Base-by-base conservation (phyloP, 192 early-diverging fungal genomes). In the Backusella westeae region DNA sequence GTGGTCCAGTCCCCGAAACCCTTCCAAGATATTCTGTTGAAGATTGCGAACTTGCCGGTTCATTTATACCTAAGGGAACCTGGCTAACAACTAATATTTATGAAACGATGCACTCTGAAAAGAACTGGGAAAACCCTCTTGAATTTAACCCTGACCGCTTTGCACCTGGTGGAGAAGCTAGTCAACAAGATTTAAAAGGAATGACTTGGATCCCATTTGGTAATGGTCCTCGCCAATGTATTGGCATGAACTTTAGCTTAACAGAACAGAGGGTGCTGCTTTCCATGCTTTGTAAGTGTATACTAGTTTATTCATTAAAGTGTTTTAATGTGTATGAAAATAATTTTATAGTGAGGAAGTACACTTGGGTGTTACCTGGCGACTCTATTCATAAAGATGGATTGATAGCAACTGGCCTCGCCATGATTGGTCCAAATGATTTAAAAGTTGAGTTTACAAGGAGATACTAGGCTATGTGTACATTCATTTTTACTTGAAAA, bases 241-340 rank as follows among this genome's bases (percentile, higher is more conserved):
- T 90, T 52, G 89, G 89, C 15, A 75, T 84, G 82, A 85, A 87
- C 71, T 90, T 91, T 73, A 84, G 85, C 6, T 71, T 91, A 65
- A 76, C 85, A n/a, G 89, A 87, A 49, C 88, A 90, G 82, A 81
- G 85, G 38, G 80, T 91, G 5, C 46, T 86, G 35, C 74, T 90
- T 46, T 80, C 85, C 21, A 49, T 49, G 46, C 46, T 49, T 49
- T 49, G 46, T 49, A 49, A 49, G 15, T 49, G 4, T 49, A 49
- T 49, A 49, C 46, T 19, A 49, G 46, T 49, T n/a, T 49, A 49
- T n/a, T 49, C 7, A 49, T n/a, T n/a, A 49, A 19, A 49, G 19
- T 49, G 6, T 19, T n/a, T 7, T n/a, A n/a, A n/a, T n/a, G 6
- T 44, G 14, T 17, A 14, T 17, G 6, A 49, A n/a, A n/a, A 15